phyloP scores from a whole-genome alignment of 306 rosid species.

The Dicorynia guianensis region DNA sequence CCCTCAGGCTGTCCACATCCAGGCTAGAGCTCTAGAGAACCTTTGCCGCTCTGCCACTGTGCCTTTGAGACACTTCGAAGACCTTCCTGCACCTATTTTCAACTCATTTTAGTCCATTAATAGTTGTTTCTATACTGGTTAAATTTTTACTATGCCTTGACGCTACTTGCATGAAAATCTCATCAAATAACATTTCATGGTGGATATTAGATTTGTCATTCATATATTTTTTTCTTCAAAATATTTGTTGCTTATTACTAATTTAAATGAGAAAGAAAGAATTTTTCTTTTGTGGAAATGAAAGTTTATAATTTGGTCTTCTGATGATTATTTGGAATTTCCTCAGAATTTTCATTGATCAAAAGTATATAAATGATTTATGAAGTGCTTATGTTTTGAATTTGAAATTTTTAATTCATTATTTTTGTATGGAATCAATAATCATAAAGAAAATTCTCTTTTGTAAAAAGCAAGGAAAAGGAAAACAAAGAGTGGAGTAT shows the following conservation, averaged over 20 bases:
- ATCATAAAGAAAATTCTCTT: not conserved
- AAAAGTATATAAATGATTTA: constrained; percentile 1
- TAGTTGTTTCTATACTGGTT: too few species aligned
- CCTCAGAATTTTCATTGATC: not conserved
- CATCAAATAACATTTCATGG: too few species aligned
- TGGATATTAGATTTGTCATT: not conserved
- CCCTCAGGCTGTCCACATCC: too few species aligned
- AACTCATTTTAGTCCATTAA: too few species aligned
- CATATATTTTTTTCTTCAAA: too few species aligned
- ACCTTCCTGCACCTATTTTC: too few species aligned
- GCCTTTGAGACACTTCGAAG: too few species aligned
- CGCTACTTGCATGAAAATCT: too few species aligned
- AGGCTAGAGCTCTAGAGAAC: too few species aligned
- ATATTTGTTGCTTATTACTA: not conserved
- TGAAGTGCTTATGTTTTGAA: not conserved
- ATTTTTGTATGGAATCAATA: not conserved
- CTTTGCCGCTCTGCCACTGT: too few species aligned
- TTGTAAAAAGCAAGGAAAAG: not conserved
- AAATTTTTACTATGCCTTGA: too few species aligned
- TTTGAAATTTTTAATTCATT: not conserved
- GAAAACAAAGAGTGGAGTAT: not conserved
- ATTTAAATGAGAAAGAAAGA: not conserved
- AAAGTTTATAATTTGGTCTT: not conserved
- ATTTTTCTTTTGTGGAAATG: not conserved
- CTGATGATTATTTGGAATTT: not conserved